Base-by-base conservation (phyloP, 2,329 filamentous ascomycete genomes). In the Talaromyces sp. region DNA sequence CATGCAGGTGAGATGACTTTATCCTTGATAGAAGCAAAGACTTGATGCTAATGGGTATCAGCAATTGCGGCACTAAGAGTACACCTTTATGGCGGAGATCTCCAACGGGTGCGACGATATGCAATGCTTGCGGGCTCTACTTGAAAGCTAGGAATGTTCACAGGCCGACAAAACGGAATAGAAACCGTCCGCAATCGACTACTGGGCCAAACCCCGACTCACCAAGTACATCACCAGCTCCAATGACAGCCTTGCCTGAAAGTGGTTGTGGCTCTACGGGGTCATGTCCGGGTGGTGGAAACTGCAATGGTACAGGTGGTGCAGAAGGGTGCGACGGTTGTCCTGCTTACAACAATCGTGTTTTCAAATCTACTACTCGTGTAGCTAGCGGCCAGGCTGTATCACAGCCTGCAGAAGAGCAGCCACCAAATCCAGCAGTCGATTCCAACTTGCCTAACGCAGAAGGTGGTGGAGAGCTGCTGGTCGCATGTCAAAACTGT, bases 401-500 rank as follows among this genome's bases (percentile, higher is more conserved):
- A 25, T 35, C 31, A 6, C 60, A 66, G 27, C 54, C 50, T 37
- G n/a, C 49, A 33, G 52, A 62, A 11, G 58, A 62, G 17, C 50
- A 58, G 22, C 17, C 43, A 19, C 15, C 61, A 15, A 41, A 62
- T 11, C 8, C 50, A 13, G n/a, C 41, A 4, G 9, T 35, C 4
- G 61, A 66, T 22, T 47, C 56, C n/a, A 22, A 70, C 72, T 22
- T 68, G 66, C 49, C 66, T 64, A 3, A 63, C 64, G 41, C 67
- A 37, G 73, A 77, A 45, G 73, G 70, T 27, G 73, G 70, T 56
- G 73, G 70, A 58, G 74, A 73, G 22, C 86, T 92, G 27, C 87
- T 97, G 25, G 93, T 96, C 69, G 93, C 95, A 13, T 99, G 95
- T 71, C 93, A 98, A 75, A 99, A 99, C 73, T 99, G 95, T 77